Base-by-base conservation (phyloP, 140 eudicot genomes). In the Stevia rebaudiana region DNA sequence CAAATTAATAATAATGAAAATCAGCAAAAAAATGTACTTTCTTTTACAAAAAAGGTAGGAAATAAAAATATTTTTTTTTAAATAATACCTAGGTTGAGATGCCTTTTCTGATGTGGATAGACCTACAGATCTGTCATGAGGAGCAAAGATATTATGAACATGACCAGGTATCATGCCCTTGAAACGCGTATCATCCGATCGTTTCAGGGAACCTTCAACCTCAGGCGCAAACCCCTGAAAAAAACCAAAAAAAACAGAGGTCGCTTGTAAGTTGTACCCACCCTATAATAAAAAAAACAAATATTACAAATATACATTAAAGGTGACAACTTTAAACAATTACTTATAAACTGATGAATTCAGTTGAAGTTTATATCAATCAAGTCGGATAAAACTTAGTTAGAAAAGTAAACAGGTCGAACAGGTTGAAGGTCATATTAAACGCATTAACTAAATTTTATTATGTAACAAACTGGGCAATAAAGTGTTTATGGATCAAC, bases 1-100 rank as follows among this genome's bases (percentile, higher is more conserved):
- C 33, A 49, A 61, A 46, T 21, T 55, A 68, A 74, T 68, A 65
- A 76, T 21, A 57, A 76, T 21, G 58, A 15, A 13, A 56, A 15
- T 59, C 64, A 42, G 16, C 43, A 77, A 52, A 30, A 30, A 46
- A 57, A 9, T 11, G 30, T 19, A 51, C 5, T 16, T 25, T 15
- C 43, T 31, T 13, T 15, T 16, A 15, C 15, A 8, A 37, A 52
- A 28, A 58, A 11, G 10, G 1, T 25, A 52, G 15, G 7, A 52
- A 75, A 9, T 13, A 30, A 21, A 25, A 16, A 33, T 30, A n/a
- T n/a, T n/a, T n/a, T n/a, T n/a, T 2, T 24, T 65, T 1, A 46
- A 31, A 65, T 1, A 17, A 50, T 64, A 90, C 97, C 97, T 84
- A 17, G 88, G 65, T 50, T 80, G 78, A 36, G 88, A 61, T 68